These are phyloP conservation scores for Shiraia bambusicola DNA, from an alignment of 2,329 filamentous ascomycete species.

Conservation along the genomic window DNA sequence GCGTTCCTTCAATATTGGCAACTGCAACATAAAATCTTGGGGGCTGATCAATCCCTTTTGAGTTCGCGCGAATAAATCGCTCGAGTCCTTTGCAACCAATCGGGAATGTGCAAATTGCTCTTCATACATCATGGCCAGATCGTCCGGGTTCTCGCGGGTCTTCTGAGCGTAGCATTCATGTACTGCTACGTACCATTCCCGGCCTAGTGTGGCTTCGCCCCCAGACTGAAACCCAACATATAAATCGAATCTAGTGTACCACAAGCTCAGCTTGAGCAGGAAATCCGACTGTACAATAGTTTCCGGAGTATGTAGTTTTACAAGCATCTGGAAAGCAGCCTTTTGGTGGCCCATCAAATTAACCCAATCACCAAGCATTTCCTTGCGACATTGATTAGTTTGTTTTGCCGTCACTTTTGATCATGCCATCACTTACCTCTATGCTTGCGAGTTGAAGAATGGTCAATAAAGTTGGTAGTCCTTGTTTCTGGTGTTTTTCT, in stretches of 20 bases:
- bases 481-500: slow-evolving; percentile 69
- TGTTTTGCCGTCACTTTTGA: neutral
- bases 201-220: slow-evolving; percentile 69
- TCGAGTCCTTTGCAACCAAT: slow-evolving; percentile 77
- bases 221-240: slow-evolving; percentile 82
- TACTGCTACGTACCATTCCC: slow-evolving; percentile 74
- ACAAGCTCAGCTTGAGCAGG: slow-evolving; percentile 73
- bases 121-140: slow-evolving; percentile 67
- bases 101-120: slow-evolving; percentile 66
- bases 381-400: slow-evolving; percentile 54
- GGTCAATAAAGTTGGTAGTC: slow-evolving; percentile 74
- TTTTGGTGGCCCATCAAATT: slow-evolving; percentile 91
- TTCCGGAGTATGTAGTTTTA: slow-evolving; percentile 73
- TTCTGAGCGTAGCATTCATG: slow-evolving; percentile 65
- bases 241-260: slow-evolving; percentile 89
- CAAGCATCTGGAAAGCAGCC: slow-evolving; percentile 80
- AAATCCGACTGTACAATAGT: slow-evolving; percentile 70
- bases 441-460: slow-evolving; percentile 91
- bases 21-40: slow-evolving; percentile 64
- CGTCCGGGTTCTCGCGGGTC: slow-evolving; percentile 59
- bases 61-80: slow-evolving; percentile 71
- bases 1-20: slow-evolving; percentile 50
- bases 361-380: slow-evolving; percentile 93
- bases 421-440: slow-evolving; percentile 71
- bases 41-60: slow-evolving; percentile 64